Percentiles rank a stretch among this genome's conserved stretches.
phyloP scores from a whole-genome alignment of 441 rosid genomes.

The Euphorbia corollata region DNA sequence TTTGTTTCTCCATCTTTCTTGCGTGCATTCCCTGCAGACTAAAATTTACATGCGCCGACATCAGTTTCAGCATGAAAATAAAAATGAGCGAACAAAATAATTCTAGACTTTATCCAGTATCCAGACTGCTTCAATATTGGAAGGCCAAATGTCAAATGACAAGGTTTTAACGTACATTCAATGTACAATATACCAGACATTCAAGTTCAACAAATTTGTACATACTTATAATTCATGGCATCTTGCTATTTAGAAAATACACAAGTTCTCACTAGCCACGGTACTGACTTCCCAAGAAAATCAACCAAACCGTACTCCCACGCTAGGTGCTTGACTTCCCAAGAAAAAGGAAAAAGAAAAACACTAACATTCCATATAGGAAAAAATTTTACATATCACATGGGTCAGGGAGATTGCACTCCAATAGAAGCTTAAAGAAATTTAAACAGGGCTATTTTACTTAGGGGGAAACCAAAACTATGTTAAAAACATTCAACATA shows the following conservation, averaged over 20 bases:
- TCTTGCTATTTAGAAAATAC: neutral
- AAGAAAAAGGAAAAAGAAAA: too few relatives aligned
- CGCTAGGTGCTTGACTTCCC: too few relatives aligned
- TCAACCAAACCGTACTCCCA: too few relatives aligned
- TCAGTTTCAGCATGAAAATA: slow-evolving; percentile 8
- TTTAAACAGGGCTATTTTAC: neutral
- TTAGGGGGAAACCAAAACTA: neutral
- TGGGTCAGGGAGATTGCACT: neutral
- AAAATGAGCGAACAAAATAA: neutral
- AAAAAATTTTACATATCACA: neutral
- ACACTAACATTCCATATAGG: neutral
- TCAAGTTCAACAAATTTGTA: neutral
- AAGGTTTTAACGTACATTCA: neutral
- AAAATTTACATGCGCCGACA: slow-evolving; percentile 19
- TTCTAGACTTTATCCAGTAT: neutral
- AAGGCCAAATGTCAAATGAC: too few relatives aligned
- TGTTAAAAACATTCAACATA: neutral
- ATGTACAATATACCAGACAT: neutral
- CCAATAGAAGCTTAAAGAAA: neutral
- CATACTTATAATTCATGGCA: neutral
- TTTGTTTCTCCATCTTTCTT: slow-evolving; percentile 44
- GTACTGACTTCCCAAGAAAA: too few relatives aligned
- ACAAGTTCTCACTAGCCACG: neutral
- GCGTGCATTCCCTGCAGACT: slow-evolving; percentile 76
- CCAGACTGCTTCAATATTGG: neutral